phyloP scores from a whole-genome alignment of 1,284 basidiomycete genomes.

The Pisolithus thermaeus region DNA sequence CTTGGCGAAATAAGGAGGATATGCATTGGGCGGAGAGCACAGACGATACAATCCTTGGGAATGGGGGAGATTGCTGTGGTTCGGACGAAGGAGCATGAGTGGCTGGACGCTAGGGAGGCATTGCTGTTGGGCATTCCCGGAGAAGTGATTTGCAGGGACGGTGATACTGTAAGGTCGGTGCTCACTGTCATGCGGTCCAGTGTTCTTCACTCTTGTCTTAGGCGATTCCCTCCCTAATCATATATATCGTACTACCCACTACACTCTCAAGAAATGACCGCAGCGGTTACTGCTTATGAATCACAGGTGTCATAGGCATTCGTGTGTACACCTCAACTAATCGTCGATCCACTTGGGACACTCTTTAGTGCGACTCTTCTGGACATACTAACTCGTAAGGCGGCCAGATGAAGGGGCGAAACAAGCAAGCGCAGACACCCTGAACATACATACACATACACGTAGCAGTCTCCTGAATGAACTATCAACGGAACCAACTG shows the following conservation, averaged over 20 bases:
- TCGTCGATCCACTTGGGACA: no score
- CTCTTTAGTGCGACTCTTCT: no score
- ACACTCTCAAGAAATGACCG: background rate
- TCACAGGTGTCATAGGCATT: no score
- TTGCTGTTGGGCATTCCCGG: conserved; percentile 58
- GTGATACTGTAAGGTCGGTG: conserved; percentile 23
- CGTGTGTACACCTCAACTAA: no score
- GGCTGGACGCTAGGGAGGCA: conserved; percentile 53
- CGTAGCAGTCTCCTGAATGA: no score
- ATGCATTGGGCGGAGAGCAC: conserved; percentile 67
- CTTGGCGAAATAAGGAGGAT: conserved; percentile 65
- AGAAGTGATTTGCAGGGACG: conserved; percentile 70
- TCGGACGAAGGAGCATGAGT: conserved; percentile 65
- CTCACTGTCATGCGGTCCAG: background rate
- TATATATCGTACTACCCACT: background rate
- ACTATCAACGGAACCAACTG: no score
- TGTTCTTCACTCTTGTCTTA: background rate
- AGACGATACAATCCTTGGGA: conserved; percentile 66
- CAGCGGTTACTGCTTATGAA: no score
- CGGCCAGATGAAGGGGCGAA: no score
- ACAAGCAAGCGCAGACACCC: no score
- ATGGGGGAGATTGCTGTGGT: conserved; percentile 88
- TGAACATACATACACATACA: no score
- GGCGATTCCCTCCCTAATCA: background rate
- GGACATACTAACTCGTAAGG: no score